These are phyloP conservation scores for Claviceps citrina DNA, from an alignment of 2,329 filamentous ascomycete genomes.

Conservation along the genomic window DNA sequence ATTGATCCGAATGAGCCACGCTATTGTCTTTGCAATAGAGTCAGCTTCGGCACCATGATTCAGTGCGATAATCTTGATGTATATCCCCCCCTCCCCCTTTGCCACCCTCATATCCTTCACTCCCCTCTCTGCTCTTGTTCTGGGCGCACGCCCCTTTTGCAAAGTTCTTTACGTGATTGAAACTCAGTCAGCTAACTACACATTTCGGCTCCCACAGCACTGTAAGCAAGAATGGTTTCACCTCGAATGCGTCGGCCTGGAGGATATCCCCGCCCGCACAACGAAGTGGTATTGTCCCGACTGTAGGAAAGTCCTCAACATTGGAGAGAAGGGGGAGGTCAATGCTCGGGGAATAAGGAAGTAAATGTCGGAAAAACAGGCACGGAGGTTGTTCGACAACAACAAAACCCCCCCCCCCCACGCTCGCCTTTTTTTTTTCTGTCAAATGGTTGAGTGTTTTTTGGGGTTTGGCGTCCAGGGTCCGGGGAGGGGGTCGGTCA, in stretches of 20 bases:
- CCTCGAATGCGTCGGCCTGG: constrained; percentile 57
- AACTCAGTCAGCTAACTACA: too few relatives aligned
- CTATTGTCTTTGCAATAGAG: constrained; percentile 66
- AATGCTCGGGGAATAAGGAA: constrained; percentile 41
- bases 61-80: constrained; percentile 66
- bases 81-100: constrained; percentile 20
- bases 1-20: constrained; percentile 62
- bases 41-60: constrained; percentile 74
- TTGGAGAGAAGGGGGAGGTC: constrained; percentile 48
- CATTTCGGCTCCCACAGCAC: constrained; percentile 23
- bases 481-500: too few relatives aligned
- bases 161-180: too few relatives aligned
- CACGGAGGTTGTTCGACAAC: too few relatives aligned
- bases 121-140: not conserved
- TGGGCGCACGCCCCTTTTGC: too few relatives aligned
- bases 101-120: not conserved
- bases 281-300: constrained; percentile 78
- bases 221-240: constrained; percentile 81
- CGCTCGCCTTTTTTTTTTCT: too few relatives aligned
- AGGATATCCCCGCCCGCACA: constrained; percentile 51
- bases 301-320: constrained; percentile 47
- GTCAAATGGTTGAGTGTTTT: too few relatives aligned
- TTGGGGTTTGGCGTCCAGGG: too few relatives aligned
- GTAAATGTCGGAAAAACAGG: constrained; percentile 11
- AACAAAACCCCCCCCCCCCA: too few relatives aligned